These are phyloP conservation scores for Metschnikowia anglica DNA, from an alignment of 805 yeast genomes.

Conservation along the genomic window DNA sequence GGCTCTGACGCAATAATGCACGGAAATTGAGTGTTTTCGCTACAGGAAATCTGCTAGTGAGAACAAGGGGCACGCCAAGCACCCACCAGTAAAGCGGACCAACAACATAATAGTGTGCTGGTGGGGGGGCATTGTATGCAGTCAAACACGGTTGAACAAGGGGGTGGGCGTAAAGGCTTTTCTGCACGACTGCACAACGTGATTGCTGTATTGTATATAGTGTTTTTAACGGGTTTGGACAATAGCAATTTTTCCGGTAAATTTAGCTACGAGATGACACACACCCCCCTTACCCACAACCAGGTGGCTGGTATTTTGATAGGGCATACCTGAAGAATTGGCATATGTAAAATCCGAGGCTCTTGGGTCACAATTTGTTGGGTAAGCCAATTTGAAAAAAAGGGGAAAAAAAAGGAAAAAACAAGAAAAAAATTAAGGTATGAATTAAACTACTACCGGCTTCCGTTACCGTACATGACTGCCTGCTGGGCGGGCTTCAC, in stretches of 20 bases:
- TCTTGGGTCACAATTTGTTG: too few species aligned
- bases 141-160: conserved; percentile 3
- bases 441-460: too few species aligned
- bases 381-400: neutral
- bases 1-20: too few species aligned
- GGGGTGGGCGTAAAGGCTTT: too few species aligned
- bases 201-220: too few species aligned
- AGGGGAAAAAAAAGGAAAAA: neutral
- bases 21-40: too few species aligned
- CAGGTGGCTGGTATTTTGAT: conserved; percentile 2
- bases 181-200: too few species aligned
- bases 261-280: neutral
- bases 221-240: too few species aligned
- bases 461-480: neutral
- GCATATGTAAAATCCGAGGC: too few species aligned
- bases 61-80: too few species aligned
- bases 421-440: neutral
- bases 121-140: neutral
- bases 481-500: neutral
- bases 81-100: conserved; percentile 1
- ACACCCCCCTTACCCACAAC: neutral
- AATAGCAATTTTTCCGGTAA: neutral
- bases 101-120: conserved; percentile 6
- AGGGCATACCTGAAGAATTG: conserved; percentile 2
- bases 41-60: too few species aligned